Evolutionary conservation across 257 asterid genomes (phyloP).

Genomic region (Pogostemon cablin): DNA sequence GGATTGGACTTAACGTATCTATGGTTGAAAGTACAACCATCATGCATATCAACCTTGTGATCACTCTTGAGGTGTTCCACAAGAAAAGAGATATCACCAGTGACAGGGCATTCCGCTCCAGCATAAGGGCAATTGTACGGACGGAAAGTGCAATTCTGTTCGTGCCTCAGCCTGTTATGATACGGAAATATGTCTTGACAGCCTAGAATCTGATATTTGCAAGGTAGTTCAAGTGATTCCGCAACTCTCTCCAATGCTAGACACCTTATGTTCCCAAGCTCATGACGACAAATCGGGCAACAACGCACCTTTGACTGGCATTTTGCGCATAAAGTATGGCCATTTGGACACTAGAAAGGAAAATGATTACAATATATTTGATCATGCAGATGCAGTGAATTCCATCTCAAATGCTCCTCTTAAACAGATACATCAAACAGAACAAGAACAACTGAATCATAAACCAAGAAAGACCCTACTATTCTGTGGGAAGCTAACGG

Average conservation of each 20-base stretch:
- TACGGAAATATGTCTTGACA: conserved; percentile 51
- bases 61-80: conserved; percentile 51
- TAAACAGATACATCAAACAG: not conserved
- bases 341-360: conserved; percentile 48
- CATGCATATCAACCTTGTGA: conserved; percentile 57
- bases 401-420: not conserved
- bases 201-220: conserved; percentile 46
- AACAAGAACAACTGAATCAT: not conserved
- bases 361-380: not conserved
- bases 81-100: conserved; percentile 49
- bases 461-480: not conserved
- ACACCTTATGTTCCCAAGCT: conserved; percentile 56
- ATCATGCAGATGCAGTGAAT: not conserved
- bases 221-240: conserved; percentile 53
- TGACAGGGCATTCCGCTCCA: conserved; percentile 45
- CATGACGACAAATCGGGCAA: conserved; percentile 53
- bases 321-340: conserved; percentile 52
- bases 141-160: conserved; percentile 49
- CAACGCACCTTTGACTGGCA: conserved; percentile 43
- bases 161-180: conserved; percentile 42
- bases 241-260: conserved; percentile 54
- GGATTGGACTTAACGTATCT: conserved; percentile 50
- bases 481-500: too few relatives aligned
- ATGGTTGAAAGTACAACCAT: conserved; percentile 55
- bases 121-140: conserved; percentile 55